A percentile compares a stretch with the other conserved stretches of the same genome.
Evolutionary conservation across 306 rosid species (phyloP).

Genomic region (Echinosophora koreensis): DNA sequence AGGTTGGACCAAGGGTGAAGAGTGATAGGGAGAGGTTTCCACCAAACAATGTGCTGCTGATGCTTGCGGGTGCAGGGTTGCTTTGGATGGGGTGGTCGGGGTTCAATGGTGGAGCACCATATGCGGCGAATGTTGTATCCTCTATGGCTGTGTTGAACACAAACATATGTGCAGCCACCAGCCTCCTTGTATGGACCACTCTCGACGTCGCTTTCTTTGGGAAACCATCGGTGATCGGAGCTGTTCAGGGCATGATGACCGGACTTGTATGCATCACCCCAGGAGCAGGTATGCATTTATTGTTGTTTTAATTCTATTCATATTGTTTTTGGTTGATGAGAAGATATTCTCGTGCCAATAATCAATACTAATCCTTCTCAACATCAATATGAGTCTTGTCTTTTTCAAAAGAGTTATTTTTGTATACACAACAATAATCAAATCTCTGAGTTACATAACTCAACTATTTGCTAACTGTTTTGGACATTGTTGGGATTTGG

Average conservation of each 20-base stretch:
- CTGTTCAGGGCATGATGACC: conserved; percentile 98
- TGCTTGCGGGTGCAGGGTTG: conserved; percentile 87
- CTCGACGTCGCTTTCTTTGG: conserved; percentile 84
- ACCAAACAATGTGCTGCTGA: conserved; percentile 85
- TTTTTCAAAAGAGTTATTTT: no score
- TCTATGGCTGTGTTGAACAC: conserved; percentile 86
- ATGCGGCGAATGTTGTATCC: conserved; percentile 72
- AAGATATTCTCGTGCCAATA: no score
- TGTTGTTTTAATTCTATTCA: background rate
- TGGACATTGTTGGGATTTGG: no score
- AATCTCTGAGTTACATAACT: no score
- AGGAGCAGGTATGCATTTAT: conserved; percentile 74
- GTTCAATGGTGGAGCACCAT: conserved; percentile 94
- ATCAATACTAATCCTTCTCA: no score
- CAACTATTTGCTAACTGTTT: no score
- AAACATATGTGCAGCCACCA: conserved; percentile 81
- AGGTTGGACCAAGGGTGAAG: conserved; percentile 93
- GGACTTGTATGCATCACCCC: conserved; percentile 96
- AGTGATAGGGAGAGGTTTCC: conserved; percentile 91
- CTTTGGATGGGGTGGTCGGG: conserved; percentile 99
- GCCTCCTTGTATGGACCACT: conserved; percentile 86
- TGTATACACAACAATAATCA: no score
- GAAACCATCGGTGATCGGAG: conserved; percentile 94
- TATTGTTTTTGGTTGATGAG: no score
- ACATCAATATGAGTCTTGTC: no score